Evolutionary conservation across 768 basidiomycete species (phyloP), one percentile per base, ranked within the genome.

Genomic region (Erythrobasidium yunnanense): DNA sequence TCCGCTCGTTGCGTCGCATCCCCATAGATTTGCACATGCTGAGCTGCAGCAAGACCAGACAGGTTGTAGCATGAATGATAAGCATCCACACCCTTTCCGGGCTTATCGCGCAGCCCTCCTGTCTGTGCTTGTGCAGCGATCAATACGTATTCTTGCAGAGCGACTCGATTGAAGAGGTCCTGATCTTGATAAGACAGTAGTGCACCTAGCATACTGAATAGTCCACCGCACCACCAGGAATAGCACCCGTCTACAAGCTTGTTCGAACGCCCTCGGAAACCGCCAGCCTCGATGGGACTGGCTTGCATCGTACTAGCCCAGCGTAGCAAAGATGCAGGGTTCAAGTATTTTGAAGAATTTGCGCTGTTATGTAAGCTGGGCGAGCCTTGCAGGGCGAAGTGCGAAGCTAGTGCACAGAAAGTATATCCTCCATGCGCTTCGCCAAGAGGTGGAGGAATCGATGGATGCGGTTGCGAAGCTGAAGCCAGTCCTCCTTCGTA

Each of bases 221-320:
- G 81, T 0, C 92, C 92, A 1, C 89, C 95, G 23, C 90, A 88
- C 95, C 93, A 99, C 95, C 95, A 99, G n/a, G 87, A 85, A 76
- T 99, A 99, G 76, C 95, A 99, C 2, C 93, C 95, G 72, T 99
- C 95, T 0, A 99, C 93, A n/a, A 99, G 81, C 76, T 99, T 99
- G 75, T 97, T 99, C 70, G 90, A 89, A 57, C 95, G 80, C 0
- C 95, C 95, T 62, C 81, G 82, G 77, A 99, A 97, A 1, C 95
- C 95, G 2, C 91, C 93, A 7, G 90, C 79, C 73, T 97, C 93
- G 11, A 82, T 80, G 46, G 84, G 84, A 1, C 78, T 76, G 0
- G 90, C 91, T 74, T 97, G 93, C 85, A 95, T 86, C 47, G 84
- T 79, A 2, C 83, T 84, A 1, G 86, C 80, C 91, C 91, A 97